Evolutionary conservation across 75 land plant genomes (phyloP).

Genomic region (Picea sitchensis): DNA sequence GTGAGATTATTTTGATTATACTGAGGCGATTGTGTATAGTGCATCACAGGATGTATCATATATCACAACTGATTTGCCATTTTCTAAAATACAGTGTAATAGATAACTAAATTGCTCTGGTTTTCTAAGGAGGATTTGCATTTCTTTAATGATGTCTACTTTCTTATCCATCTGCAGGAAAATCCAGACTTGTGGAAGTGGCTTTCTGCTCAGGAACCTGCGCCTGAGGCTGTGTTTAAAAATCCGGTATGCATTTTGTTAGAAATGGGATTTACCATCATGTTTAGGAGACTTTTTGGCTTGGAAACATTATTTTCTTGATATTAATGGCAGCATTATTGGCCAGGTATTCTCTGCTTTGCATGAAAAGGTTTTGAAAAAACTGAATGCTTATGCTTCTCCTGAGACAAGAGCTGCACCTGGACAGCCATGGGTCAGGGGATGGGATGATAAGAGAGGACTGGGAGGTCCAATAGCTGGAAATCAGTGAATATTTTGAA

Average conservation of each 20-base stretch:
- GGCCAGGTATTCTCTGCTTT: constrained; percentile 65
- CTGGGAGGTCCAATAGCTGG: constrained; percentile 62
- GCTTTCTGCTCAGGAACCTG: constrained; percentile 79
- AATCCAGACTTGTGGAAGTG: constrained; percentile 96
- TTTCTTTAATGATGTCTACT: background rate
- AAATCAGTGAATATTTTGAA: constrained; percentile 50
- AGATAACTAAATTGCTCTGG: too few relatives aligned
- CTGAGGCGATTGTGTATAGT: too few relatives aligned
- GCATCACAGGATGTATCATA: too few relatives aligned
- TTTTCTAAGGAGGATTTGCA: background rate
- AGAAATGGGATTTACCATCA: background rate
- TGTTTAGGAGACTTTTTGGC: background rate
- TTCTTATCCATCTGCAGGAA: constrained; percentile 44
- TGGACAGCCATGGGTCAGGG: constrained; percentile 95
- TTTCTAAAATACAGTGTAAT: too few relatives aligned
- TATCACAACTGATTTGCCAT: too few relatives aligned
- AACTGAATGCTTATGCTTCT: constrained; percentile 53
- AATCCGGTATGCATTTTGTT: constrained; percentile 60
- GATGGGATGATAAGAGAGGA: constrained; percentile 95
- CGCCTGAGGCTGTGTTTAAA: constrained; percentile 50
- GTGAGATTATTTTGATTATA: too few relatives aligned
- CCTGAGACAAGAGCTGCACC: constrained; percentile 77
- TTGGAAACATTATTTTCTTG: background rate
- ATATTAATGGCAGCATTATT: background rate
- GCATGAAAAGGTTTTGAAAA: constrained; percentile 50